phyloP scores from a whole-genome alignment of 257 asterid genomes.

The Solanum pimpinellifolium region DNA sequence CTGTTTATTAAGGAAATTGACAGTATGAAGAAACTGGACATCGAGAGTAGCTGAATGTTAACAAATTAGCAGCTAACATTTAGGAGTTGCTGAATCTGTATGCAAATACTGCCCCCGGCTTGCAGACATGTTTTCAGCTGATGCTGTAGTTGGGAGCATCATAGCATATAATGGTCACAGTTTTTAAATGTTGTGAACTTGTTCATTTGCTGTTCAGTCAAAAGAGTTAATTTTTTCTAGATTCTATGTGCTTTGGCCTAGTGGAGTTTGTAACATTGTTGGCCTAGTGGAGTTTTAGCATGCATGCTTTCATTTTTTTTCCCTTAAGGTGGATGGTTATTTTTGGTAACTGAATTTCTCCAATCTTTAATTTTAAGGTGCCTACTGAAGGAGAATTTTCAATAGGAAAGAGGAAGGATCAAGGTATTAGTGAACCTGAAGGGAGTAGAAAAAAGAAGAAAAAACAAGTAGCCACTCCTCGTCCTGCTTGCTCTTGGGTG shows the following conservation, averaged over 20 bases:
- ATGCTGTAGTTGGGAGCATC: background rate
- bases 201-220: background rate
- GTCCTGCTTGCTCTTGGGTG: constrained; percentile 99
- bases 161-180: background rate
- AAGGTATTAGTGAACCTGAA: constrained; percentile 51
- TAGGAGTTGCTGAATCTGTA: background rate
- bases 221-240: background rate
- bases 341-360: background rate
- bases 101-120: background rate
- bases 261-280: background rate
- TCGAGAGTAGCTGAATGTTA: background rate
- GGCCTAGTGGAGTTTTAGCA: background rate
- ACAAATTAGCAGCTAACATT: background rate
- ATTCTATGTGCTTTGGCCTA: background rate
- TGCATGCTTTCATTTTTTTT: background rate
- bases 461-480: constrained; percentile 62
- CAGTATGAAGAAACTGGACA: background rate
- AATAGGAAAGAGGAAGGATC: constrained; percentile 49
- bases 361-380: constrained; percentile 25
- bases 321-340: background rate
- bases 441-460: constrained; percentile 68
- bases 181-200: background rate
- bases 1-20: background rate
- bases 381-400: constrained; percentile 43
- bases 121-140: background rate